phyloP scores from a whole-genome alignment of 805 yeast genomes.

The Zygotorulaspora sp. region DNA sequence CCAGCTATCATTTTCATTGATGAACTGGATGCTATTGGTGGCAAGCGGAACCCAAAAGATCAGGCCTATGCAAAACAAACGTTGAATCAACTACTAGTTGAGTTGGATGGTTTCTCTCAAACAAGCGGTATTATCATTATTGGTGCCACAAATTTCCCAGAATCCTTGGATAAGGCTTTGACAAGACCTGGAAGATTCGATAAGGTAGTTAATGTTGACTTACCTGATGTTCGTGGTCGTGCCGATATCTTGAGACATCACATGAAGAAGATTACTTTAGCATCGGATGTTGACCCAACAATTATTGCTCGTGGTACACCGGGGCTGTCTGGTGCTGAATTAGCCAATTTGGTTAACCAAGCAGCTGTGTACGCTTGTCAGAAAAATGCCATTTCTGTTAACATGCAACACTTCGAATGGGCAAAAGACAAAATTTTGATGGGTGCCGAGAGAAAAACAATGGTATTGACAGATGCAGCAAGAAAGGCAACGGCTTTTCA shows the following conservation, averaged over 20 bases:
- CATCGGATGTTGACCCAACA: slow-evolving; percentile 80
- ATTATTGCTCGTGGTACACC: slow-evolving; percentile 96
- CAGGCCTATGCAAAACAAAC: slow-evolving; percentile 99
- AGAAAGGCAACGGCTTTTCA: slow-evolving; percentile 94
- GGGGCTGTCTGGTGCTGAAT: slow-evolving; percentile 96
- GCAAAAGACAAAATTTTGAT: slow-evolving; percentile 96
- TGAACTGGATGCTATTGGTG: slow-evolving; percentile 98
- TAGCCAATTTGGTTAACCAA: slow-evolving; percentile 92
- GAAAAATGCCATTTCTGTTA: slow-evolving; percentile 82
- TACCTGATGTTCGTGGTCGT: slow-evolving; percentile 98
- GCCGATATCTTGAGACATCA: slow-evolving; percentile 87
- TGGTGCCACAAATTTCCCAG: slow-evolving; percentile 98
- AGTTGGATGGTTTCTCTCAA: slow-evolving; percentile 92
- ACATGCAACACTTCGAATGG: slow-evolving; percentile 94
- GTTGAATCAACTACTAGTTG: slow-evolving; percentile 89
- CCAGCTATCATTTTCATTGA: slow-evolving; percentile 97
- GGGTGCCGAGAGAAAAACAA: slow-evolving; percentile 97
- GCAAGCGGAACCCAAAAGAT: slow-evolving; percentile 93
- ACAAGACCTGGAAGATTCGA: slow-evolving; percentile 99
- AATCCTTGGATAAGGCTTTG: slow-evolving; percentile 90
- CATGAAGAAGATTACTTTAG: slow-evolving; percentile 82
- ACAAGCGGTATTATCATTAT: slow-evolving; percentile 89
- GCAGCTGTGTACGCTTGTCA: slow-evolving; percentile 98
- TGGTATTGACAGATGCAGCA: slow-evolving; percentile 95
- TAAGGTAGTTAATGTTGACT: slow-evolving; percentile 87